Evolutionary conservation across 2,329 filamentous ascomycete species (phyloP).

Genomic region (Penicillium sp.): DNA sequence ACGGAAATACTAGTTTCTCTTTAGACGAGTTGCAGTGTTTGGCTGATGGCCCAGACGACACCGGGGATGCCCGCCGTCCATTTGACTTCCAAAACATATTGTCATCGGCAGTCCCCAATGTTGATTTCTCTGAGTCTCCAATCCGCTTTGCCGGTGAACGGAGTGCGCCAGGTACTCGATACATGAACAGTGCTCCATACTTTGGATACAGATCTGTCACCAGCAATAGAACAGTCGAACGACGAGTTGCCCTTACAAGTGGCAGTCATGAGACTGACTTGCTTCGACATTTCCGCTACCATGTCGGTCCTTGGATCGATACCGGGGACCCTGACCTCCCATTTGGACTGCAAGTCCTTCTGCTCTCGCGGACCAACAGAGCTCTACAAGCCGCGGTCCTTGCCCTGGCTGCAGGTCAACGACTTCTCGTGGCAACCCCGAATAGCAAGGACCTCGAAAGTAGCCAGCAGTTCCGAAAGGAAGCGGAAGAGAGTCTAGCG

Average conservation of each 20-base stretch:
- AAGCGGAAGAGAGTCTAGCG: slow-evolving; percentile 19
- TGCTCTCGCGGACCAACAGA: slow-evolving; percentile 20
- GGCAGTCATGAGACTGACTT: slow-evolving; percentile 23
- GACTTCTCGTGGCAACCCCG: slow-evolving; percentile 4
- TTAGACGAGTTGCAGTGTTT: slow-evolving; percentile 1
- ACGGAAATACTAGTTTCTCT: background rate
- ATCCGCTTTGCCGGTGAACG: background rate
- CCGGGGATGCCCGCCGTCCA: background rate
- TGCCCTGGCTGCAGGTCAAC: slow-evolving; percentile 22
- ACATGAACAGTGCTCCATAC: slow-evolving; percentile 1
- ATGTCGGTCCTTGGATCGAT: slow-evolving; percentile 29
- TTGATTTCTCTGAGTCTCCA: background rate
- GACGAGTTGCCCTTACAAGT: slow-evolving; percentile 1
- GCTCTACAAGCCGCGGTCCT: slow-evolving; percentile 22
- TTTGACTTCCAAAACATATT: slow-evolving; percentile 1
- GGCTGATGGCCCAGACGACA: background rate
- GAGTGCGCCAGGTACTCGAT: background rate
- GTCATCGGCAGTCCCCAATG: background rate
- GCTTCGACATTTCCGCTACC: slow-evolving; percentile 27
- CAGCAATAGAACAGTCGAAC: background rate
- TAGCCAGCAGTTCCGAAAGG: slow-evolving; percentile 16
- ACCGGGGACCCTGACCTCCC: slow-evolving; percentile 25
- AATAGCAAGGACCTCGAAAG: slow-evolving; percentile 6
- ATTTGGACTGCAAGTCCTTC: slow-evolving; percentile 22
- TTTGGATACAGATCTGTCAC: background rate